Evolutionary conservation across 2,329 filamentous ascomycete species (phyloP).

Genomic region (Pseudogymnoascus sp.): DNA sequence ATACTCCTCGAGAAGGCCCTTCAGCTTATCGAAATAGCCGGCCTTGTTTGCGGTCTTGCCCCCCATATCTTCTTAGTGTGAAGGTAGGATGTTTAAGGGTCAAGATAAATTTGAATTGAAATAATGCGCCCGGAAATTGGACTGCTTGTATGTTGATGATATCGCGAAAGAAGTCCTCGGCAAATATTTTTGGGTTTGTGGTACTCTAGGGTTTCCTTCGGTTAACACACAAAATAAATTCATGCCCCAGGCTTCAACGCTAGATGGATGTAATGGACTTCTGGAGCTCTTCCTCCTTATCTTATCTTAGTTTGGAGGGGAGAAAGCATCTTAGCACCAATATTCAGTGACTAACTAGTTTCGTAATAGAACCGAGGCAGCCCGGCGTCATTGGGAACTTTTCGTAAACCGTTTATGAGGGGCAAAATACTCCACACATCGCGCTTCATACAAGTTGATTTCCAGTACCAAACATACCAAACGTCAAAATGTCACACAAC

Average conservation of each 20-base stretch:
- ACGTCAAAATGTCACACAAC: slow-evolving; percentile 48
- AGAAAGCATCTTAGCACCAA: background rate
- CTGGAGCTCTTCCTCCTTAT: background rate
- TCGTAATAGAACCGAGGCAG: slow-evolving; percentile 4
- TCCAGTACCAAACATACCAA: slow-evolving; percentile 10
- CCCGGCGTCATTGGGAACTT: slow-evolving; percentile 1
- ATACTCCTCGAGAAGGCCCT: slow-evolving; percentile 93
- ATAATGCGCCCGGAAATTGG: slow-evolving; percentile 14
- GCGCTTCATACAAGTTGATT: slow-evolving; percentile 19
- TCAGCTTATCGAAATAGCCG: slow-evolving; percentile 99
- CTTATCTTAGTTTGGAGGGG: slow-evolving; percentile 2
- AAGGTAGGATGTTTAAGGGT: slow-evolving; percentile 99
- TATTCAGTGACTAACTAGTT: slow-evolving; percentile 1
- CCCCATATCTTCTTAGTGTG: slow-evolving; percentile 96
- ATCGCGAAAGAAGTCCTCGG: slow-evolving; percentile 7
- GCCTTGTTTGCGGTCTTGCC: slow-evolving; percentile 92
- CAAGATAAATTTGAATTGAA: slow-evolving; percentile 32
- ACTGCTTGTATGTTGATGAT: slow-evolving; percentile 10
- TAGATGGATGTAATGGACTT: background rate
- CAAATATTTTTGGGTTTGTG: slow-evolving; percentile 7
- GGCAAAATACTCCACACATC: slow-evolving; percentile 3
- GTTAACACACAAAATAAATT: background rate
- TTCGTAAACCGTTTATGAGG: background rate
- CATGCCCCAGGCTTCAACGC: background rate
- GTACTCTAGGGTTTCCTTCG: slow-evolving; percentile 5